These are phyloP conservation scores for Paramarasmius palmivorus DNA, from an alignment of 1,284 basidiomycete species.

Conservation along the genomic window DNA sequence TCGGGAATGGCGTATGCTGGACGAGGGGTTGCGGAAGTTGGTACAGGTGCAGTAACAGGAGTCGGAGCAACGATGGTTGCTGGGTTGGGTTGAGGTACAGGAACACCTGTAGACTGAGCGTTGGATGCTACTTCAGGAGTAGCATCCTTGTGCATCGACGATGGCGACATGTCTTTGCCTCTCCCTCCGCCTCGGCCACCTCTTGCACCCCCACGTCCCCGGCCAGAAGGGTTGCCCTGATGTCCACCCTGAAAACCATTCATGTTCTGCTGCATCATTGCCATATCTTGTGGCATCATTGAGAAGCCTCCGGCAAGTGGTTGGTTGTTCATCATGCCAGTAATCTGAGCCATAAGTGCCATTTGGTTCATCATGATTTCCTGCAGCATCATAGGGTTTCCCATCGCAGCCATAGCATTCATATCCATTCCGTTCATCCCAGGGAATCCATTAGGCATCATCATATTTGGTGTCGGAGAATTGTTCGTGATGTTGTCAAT, in stretches of 20 bases:
- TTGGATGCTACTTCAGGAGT: conserved; percentile 21
- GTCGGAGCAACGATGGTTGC: conserved; percentile 2
- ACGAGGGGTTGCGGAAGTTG: conserved; percentile 27
- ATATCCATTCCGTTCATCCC: conserved; percentile 65
- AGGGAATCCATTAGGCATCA: conserved; percentile 57
- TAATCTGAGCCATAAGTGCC: conserved; percentile 84
- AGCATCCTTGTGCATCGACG: conserved; percentile 22
- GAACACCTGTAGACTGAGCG: conserved; percentile 25
- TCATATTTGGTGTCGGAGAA: conserved; percentile 54
- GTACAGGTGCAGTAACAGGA: conserved; percentile 24
- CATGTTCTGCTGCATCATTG: conserved; percentile 41
- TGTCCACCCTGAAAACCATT: conserved; percentile 41
- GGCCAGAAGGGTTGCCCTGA: conserved; percentile 31
- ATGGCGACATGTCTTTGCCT: conserved; percentile 31
- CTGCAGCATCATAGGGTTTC: conserved; percentile 72
- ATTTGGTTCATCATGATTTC: conserved; percentile 87
- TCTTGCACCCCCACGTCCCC: conserved; percentile 40
- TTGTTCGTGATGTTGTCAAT: conserved; percentile 73
- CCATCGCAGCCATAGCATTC: conserved; percentile 53
- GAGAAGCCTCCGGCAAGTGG: conserved; percentile 51
- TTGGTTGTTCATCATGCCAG: conserved; percentile 68
- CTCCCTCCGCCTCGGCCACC: conserved; percentile 37
- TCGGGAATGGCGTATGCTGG: conserved; percentile 63
- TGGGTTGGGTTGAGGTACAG: conserved; percentile 21
- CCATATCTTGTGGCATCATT: conserved; percentile 57